Evolutionary conservation across 495 filamentous ascomycete species (phyloP).

Genomic region (Annulohypoxylon moriforme): DNA sequence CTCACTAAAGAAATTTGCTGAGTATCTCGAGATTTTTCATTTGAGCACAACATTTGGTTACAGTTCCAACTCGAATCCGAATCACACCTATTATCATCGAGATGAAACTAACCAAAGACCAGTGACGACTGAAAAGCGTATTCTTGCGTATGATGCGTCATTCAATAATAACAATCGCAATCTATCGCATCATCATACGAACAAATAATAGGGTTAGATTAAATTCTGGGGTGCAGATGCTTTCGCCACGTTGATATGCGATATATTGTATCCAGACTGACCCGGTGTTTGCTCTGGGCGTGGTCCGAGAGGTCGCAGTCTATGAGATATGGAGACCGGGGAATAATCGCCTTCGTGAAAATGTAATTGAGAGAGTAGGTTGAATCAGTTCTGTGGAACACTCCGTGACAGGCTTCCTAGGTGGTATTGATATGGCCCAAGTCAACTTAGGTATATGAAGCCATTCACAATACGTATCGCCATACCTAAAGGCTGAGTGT

Average conservation of each 20-base stretch:
- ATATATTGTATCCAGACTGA: background rate
- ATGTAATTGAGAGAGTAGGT: background rate
- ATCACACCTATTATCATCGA: background rate
- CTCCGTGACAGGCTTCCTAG: background rate
- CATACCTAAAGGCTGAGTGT: background rate
- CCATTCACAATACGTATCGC: background rate
- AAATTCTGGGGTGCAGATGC: background rate
- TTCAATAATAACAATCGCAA: background rate
- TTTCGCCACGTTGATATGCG: background rate
- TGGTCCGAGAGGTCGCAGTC: background rate
- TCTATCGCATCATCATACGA: background rate
- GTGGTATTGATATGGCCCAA: background rate
- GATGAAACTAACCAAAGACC: background rate
- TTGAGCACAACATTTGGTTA: conserved; percentile 2
- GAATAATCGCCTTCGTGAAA: background rate
- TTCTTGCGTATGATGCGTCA: conserved; percentile 21
- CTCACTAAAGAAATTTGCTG: conserved; percentile 15
- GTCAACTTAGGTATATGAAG: background rate
- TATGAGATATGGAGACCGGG: background rate
- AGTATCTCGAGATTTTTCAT: conserved; percentile 6
- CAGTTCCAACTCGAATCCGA: background rate
- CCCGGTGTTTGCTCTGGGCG: background rate
- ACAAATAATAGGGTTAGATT: background rate
- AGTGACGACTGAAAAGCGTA: conserved; percentile 9
- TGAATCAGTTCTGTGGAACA: background rate